These are phyloP conservation scores for Goffeauzyma gilvescens DNA, from an alignment of 768 basidiomycete species.

Conservation along the genomic window DNA sequence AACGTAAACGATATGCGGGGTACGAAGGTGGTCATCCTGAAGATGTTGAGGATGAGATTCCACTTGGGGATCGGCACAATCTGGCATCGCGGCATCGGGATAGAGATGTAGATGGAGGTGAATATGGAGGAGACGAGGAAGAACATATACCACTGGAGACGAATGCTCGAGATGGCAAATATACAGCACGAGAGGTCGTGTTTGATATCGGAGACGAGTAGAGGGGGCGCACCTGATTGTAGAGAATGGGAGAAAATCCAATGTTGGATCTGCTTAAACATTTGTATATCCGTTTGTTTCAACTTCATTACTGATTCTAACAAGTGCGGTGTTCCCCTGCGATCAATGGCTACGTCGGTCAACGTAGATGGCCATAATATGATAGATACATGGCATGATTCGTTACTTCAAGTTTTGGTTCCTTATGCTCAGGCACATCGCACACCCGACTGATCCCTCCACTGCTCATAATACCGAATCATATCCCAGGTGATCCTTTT, in stretches of 20 bases:
- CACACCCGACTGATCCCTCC: constrained; percentile 39
- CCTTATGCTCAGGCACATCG: constrained; percentile 12
- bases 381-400: no score
- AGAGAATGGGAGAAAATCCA: no score
- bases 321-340: no score
- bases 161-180: constrained; percentile 5
- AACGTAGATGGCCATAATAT: no score
- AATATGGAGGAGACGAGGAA: constrained; percentile 34
- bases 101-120: no score
- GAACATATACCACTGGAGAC: constrained; percentile 11
- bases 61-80: constrained; percentile 38
- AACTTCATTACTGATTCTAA: no score
- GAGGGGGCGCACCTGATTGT: no score
- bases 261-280: no score
- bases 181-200: constrained; percentile 25
- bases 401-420: no score
- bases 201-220: constrained; percentile 39
- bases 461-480: constrained; percentile 49
- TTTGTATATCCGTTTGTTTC: no score
- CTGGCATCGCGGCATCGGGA: no score
- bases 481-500: constrained; percentile 70
- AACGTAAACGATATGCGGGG: constrained; percentile 17
- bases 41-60: constrained; percentile 22
- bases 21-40: constrained; percentile 8
- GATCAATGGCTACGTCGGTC: no score